These are phyloP conservation scores for Serpula lacrymans DNA, from an alignment of 768 basidiomycete genomes.

Conservation along the genomic window DNA sequence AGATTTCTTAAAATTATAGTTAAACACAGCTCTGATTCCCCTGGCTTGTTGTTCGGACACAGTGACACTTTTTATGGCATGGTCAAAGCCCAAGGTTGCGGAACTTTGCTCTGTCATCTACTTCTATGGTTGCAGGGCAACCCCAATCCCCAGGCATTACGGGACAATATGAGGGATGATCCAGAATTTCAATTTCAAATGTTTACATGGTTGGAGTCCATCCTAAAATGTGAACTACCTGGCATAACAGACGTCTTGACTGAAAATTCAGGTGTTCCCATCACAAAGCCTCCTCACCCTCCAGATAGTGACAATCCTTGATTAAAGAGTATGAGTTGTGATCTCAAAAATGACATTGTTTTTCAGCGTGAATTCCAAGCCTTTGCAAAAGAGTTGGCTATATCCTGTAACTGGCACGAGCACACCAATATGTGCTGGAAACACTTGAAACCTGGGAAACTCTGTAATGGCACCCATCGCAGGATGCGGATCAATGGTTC, in stretches of 20 bases:
- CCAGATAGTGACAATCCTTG: neutral
- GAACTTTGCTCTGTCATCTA: too few relatives aligned
- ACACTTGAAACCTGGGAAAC: slow-evolving; percentile 4
- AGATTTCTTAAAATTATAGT: slow-evolving; percentile 16
- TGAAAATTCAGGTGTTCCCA: neutral
- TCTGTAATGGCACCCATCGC: neutral
- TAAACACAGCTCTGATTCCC: too few relatives aligned
- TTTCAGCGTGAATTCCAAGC: neutral
- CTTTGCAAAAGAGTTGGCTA: slow-evolving; percentile 5
- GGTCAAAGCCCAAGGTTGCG: too few relatives aligned
- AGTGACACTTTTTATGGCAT: too few relatives aligned
- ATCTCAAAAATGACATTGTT: too few relatives aligned
- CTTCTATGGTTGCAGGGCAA: too few relatives aligned
- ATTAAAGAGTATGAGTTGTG: too few relatives aligned
- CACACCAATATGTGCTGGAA: slow-evolving; percentile 11
- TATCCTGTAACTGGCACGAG: slow-evolving; percentile 8
- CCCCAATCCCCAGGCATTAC: neutral
- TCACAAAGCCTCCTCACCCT: neutral
- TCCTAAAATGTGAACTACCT: slow-evolving; percentile 5
- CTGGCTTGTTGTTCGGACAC: too few relatives aligned
- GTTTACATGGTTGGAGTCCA: slow-evolving; percentile 2
- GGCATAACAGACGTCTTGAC: neutral
- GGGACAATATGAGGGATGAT: neutral
- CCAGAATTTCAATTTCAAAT: neutral
- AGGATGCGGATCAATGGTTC: slow-evolving; percentile 2